phyloP scores from a whole-genome alignment of 169 alveolate species.

The Hepatocystis sp. region DNA sequence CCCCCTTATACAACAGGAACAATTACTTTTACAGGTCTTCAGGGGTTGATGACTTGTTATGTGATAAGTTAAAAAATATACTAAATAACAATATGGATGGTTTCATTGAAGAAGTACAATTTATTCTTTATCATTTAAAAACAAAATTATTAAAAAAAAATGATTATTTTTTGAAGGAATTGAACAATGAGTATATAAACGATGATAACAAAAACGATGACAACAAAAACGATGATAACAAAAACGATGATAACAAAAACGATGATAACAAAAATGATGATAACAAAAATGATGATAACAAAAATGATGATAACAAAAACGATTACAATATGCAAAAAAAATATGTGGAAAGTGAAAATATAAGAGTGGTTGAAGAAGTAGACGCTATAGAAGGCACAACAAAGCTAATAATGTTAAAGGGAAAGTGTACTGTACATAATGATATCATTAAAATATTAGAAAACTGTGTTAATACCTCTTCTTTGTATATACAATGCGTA shows the following conservation, averaged over 20 bases:
- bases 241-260: conserved; percentile 6
- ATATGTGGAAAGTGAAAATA: too few relatives aligned
- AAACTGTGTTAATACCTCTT: conserved; percentile 59
- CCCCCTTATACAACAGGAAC: not conserved
- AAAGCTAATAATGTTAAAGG: too few relatives aligned
- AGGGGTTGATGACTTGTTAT: conserved; percentile 31
- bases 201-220: not conserved
- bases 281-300: not conserved
- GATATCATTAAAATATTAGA: conserved; percentile 57
- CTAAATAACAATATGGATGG: conserved; percentile 39
- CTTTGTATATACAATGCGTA: conserved; percentile 42
- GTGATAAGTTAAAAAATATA: conserved; percentile 25
- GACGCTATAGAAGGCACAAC: too few relatives aligned
- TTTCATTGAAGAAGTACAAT: conserved; percentile 47
- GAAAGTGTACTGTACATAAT: conserved; percentile 3
- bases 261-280: not conserved
- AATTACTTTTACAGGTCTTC: too few relatives aligned
- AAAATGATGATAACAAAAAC: conserved; percentile 4
- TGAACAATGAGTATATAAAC: conserved; percentile 16
- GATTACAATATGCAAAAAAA: too few relatives aligned
- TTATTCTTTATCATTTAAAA: conserved; percentile 47
- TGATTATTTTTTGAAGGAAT: conserved; percentile 25
- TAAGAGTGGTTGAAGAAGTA: too few relatives aligned
- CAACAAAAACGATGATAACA: conserved; percentile 1
- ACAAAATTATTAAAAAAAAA: conserved; percentile 47